Evolutionary conservation across 1,284 basidiomycete genomes (phyloP).

Genomic region (Tylopilus sp.): DNA sequence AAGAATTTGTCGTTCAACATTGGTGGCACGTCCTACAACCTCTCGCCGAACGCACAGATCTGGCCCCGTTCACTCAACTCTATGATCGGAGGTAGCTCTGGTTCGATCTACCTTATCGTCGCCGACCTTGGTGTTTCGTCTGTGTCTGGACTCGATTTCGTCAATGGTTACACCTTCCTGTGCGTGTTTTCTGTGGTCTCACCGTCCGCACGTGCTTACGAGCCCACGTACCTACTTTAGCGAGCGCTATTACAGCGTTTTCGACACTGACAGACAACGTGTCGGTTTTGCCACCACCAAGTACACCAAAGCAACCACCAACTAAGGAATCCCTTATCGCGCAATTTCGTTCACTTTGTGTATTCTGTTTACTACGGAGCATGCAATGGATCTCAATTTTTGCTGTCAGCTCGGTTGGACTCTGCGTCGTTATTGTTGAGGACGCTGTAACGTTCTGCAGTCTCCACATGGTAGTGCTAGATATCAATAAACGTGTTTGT

Average conservation of each 20-base stretch:
- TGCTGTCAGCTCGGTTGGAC: too few relatives aligned
- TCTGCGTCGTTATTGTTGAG: too few relatives aligned
- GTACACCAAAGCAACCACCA: neutral
- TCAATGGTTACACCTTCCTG: conserved; percentile 16
- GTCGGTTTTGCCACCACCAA: too few relatives aligned
- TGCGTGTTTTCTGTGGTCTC: neutral
- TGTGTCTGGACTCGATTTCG: conserved; percentile 43
- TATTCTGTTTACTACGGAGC: too few relatives aligned
- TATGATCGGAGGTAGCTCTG: conserved; percentile 37
- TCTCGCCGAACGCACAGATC: conserved; percentile 49
- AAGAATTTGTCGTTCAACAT: conserved; percentile 25
- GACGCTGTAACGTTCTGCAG: too few relatives aligned
- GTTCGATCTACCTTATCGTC: conserved; percentile 44
- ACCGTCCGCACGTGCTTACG: too few relatives aligned
- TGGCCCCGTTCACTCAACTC: conserved; percentile 48
- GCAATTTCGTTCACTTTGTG: too few relatives aligned
- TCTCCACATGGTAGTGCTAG: too few relatives aligned
- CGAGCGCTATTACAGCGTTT: conserved; percentile 49
- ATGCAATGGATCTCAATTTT: too few relatives aligned
- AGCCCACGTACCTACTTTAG: conserved; percentile 19
- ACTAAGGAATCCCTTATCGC: neutral
- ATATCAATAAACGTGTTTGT: too few relatives aligned
- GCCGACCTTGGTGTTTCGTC: conserved; percentile 32
- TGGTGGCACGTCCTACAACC: conserved; percentile 35
- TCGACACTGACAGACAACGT: conserved; percentile 33